phyloP scores from a whole-genome alignment of 768 basidiomycete genomes.

The Agaricus bisporus region DNA sequence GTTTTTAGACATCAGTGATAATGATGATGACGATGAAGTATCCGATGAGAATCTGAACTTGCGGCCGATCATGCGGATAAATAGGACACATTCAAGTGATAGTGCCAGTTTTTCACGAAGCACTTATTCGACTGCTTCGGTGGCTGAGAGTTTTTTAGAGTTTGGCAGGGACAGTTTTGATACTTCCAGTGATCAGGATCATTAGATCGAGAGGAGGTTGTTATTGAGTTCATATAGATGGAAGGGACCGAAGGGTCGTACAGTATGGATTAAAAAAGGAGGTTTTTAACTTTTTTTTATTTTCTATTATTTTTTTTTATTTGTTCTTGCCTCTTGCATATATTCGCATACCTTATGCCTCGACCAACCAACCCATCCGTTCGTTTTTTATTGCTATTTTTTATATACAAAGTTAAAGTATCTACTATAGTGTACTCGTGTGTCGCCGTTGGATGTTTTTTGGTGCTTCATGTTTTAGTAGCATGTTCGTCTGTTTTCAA shows the following conservation, averaged over 20 bases:
- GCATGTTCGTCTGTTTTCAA: neutral
- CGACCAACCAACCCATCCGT: neutral
- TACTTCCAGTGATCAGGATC: slow-evolving; percentile 27
- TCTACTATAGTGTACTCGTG: too few species aligned
- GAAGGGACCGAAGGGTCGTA: too few species aligned
- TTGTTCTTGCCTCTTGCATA: neutral
- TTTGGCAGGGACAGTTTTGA: slow-evolving; percentile 49
- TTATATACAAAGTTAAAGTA: too few species aligned
- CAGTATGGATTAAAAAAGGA: too few species aligned
- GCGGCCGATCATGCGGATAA: slow-evolving; percentile 9
- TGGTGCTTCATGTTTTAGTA: neutral
- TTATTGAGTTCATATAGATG: neutral
- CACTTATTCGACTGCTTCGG: neutral
- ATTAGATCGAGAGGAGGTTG: neutral
- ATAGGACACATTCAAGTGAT: slow-evolving; percentile 8
- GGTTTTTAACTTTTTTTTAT: neutral
- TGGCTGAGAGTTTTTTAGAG: slow-evolving; percentile 42
- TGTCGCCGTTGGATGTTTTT: too few species aligned
- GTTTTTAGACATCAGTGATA: slow-evolving; percentile 64
- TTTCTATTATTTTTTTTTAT: neutral
- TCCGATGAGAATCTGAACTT: slow-evolving; percentile 16
- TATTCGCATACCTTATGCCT: neutral
- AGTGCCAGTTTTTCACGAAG: neutral
- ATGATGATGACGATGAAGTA: slow-evolving; percentile 27
- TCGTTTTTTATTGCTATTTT: neutral